Percentiles rank a stretch among this genome's conserved stretches.
These are phyloP conservation scores for Podila horticola DNA, from an alignment of 192 early-diverging fungal genomes.

Conservation along the genomic window DNA sequence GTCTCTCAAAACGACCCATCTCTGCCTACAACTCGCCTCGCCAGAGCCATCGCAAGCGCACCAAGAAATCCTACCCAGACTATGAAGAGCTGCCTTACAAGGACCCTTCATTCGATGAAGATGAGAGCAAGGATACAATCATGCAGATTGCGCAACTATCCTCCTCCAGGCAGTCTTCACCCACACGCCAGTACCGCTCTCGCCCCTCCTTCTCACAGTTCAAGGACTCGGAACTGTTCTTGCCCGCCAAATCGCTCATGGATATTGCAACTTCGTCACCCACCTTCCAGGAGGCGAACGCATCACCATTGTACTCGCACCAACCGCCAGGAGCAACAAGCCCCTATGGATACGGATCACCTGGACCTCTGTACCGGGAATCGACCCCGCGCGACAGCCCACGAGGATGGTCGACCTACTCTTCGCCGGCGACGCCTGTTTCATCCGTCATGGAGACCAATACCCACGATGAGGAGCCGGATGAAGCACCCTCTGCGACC, in stretches of 20 bases:
- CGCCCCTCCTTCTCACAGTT: slow-evolving; percentile 28
- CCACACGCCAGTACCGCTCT: not conserved
- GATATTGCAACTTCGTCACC: slow-evolving; percentile 24
- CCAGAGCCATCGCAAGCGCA: slow-evolving; percentile 9
- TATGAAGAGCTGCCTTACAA: slow-evolving; percentile 3
- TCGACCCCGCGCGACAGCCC: slow-evolving; percentile 4
- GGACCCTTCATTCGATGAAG: not conserved
- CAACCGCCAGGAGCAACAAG: slow-evolving; percentile 1
- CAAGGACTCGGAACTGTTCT: slow-evolving; percentile 39
- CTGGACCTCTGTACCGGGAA: slow-evolving; percentile 18
- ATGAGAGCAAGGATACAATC: not conserved
- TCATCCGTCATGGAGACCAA: not conserved
- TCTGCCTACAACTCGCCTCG: not conserved
- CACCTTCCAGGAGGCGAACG: not conserved
- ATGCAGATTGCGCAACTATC: not conserved
- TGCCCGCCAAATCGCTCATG: slow-evolving; percentile 37
- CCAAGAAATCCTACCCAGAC: not conserved
- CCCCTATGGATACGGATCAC: not conserved
- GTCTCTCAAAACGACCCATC: slow-evolving; percentile 4
- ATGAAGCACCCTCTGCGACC: slow-evolving; percentile 7
- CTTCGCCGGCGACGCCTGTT: slow-evolving; percentile 8
- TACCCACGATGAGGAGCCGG: not conserved
- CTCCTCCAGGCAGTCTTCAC: not conserved
- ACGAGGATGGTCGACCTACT: slow-evolving; percentile 18
- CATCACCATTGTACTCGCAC: not conserved